Evolutionary conservation across 2,329 filamentous ascomycete species (phyloP), one percentile per base, ranked within the genome.

Genomic region (Ophiostoma sp.): DNA sequence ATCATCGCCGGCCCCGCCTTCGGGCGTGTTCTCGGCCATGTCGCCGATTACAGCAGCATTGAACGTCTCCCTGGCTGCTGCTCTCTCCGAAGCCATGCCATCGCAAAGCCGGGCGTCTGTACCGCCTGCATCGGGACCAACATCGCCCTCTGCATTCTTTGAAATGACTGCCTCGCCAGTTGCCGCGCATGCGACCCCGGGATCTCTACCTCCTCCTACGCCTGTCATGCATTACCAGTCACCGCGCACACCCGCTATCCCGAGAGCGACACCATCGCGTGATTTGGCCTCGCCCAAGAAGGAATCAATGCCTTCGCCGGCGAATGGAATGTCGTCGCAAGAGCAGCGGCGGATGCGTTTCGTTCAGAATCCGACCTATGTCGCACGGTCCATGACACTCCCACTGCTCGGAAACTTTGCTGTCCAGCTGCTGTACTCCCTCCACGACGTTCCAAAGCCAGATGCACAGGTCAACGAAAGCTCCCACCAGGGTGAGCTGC

Each of bases 391-490:
- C 17, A 79, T 80, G 78, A 78, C 76, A 41, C 72, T 80, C 31
- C 77, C 78, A 0, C 70, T 79, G 6, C 68, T 80, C 31, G 79
- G 78, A 4, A 79, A 76, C 36, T 70, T 79, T 67, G 76, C 79
- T 6, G 77, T 80, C 3, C 79, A 81, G 73, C 77, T 80, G 23
- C 73, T 81, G 7, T 74, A 80, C 44, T 76, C 78, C 23, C 74
- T 80, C 27, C 78, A 77, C 10, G 78, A 80, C 64, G 76, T 78
- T 67, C 73, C 77, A 0, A 76, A 76, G 31, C 71, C 74, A 36
- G 77, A 77, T 48, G 77, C 76, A 7, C 74, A 78, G 15, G 67
- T 73, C 4, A 74, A 77, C 31, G 72, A 79, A 15, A 39, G 20
- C 33, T 39, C 62, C 3, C 73, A 75, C 8, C 72, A 76, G 4